A percentile compares a stretch with the other conserved stretches of the same genome.
Evolutionary conservation across 352 stramenopile species (phyloP).

Genomic region (Globisporangium sylvaticum): DNA sequence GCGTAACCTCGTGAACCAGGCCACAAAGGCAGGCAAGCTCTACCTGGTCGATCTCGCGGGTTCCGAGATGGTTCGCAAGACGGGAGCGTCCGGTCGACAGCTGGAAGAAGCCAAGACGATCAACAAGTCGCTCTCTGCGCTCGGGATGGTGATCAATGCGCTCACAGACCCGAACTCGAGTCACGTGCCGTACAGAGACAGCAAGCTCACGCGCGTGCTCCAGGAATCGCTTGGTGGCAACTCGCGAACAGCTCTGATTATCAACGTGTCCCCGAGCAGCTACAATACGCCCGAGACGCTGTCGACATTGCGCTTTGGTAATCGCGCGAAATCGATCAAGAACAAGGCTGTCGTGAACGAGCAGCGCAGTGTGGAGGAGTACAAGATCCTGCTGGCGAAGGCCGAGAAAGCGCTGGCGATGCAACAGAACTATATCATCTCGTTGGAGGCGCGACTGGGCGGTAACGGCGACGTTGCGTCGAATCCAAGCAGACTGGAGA

Average conservation of each 20-base stretch:
- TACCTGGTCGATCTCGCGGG: conserved; percentile 93
- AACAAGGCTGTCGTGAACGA: conserved; percentile 95
- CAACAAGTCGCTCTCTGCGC: conserved; percentile 92
- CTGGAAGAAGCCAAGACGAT: conserved; percentile 96
- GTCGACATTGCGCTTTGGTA: conserved; percentile 90
- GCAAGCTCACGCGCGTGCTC: conserved; percentile 90
- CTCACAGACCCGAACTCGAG: conserved; percentile 77
- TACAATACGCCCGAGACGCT: conserved; percentile 91
- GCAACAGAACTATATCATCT: conserved; percentile 82
- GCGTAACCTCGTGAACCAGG: conserved; percentile 83
- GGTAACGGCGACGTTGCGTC: conserved; percentile 15
- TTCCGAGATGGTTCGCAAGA: conserved; percentile 94
- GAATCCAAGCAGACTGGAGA: neutral
- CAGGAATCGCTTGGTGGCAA: conserved; percentile 94
- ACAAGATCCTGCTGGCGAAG: conserved; percentile 80
- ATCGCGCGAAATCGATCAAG: conserved; percentile 92
- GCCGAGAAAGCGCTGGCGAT: conserved; percentile 78
- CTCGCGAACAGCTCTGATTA: conserved; percentile 91
- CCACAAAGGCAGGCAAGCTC: conserved; percentile 88
- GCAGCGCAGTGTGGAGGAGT: conserved; percentile 87
- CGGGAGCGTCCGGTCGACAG: conserved; percentile 81
- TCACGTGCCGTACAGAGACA: conserved; percentile 90
- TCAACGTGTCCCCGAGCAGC: conserved; percentile 88
- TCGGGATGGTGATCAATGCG: conserved; percentile 94
- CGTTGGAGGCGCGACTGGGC: conserved; percentile 59